Percentiles rank a stretch among this genome's conserved stretches.
Conservation (phyloP, 1,139 yeast species). For the Debaryomycetaceae sp. region DNA sequence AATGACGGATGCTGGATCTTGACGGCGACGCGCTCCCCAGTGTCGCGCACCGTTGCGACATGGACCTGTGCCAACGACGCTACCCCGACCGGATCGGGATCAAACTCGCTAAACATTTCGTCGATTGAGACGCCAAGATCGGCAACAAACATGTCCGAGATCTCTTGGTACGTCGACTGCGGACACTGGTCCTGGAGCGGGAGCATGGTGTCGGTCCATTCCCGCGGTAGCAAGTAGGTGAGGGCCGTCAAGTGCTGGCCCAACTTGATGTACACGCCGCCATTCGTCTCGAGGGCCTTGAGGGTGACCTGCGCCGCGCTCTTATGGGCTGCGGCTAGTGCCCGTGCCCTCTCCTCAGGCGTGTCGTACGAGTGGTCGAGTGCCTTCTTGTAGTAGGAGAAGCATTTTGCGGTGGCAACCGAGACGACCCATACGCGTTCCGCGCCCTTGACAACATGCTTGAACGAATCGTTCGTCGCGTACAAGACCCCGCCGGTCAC, state of each 20-base stretch:
- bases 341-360: constrained; percentile 40
- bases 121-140: constrained; percentile 58
- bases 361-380: constrained; percentile 36
- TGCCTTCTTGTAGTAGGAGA: constrained; percentile 50
- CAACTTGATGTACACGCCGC: constrained; percentile 85
- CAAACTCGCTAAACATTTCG: constrained; percentile 61
- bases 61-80: constrained; percentile 97
- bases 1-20: constrained; percentile 90
- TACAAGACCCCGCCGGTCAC: constrained; percentile 19
- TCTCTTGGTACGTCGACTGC: constrained; percentile 58
- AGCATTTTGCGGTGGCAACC: constrained; percentile 52
- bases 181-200: constrained; percentile 93
- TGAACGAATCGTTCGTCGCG: constrained; percentile 22
- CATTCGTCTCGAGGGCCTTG: constrained; percentile 70
- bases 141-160: constrained; percentile 48
- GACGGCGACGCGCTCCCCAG: constrained; percentile 77
- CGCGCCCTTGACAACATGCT: constrained; percentile 27
- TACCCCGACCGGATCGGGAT: constrained; percentile 76
- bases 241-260: constrained; percentile 93
- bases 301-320: constrained; percentile 74
- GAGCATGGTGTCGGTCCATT: constrained; percentile 93
- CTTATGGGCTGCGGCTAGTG: constrained; percentile 49
- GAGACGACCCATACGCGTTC: constrained; percentile 57
- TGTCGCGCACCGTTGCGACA: constrained; percentile 48
- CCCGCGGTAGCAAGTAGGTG: constrained; percentile 80